Conservation (phyloP, 768 basidiomycete genomes). For the Suillus subalutaceus region DNA sequence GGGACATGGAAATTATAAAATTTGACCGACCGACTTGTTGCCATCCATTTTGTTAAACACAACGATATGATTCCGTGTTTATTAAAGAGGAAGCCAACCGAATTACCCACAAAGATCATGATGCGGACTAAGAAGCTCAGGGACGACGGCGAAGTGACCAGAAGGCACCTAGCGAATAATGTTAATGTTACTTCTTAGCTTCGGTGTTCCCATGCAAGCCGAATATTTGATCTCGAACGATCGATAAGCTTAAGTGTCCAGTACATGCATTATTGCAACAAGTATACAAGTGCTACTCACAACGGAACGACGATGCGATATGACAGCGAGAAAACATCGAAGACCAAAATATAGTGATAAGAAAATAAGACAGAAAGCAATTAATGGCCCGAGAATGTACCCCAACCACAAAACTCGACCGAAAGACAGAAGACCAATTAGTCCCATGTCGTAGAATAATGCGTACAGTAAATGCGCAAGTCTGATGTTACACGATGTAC, state of each 20-base stretch:
- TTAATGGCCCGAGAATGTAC: slow-evolving; percentile 34
- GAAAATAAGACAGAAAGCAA: slow-evolving; percentile 31
- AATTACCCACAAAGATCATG: not conserved
- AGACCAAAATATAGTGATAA: slow-evolving; percentile 33
- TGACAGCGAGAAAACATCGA: slow-evolving; percentile 27
- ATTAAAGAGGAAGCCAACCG: not conserved
- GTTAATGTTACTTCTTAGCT: not conserved
- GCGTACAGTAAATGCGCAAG: slow-evolving; percentile 37
- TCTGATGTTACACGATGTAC: slow-evolving; percentile 36
- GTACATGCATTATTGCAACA: slow-evolving; percentile 14
- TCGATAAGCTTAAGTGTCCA: not conserved
- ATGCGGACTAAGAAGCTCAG: slow-evolving; percentile 11
- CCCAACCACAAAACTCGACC: slow-evolving; percentile 30
- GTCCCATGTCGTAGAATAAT: slow-evolving; percentile 36
- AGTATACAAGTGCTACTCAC: slow-evolving; percentile 33
- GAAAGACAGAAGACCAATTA: slow-evolving; percentile 32
- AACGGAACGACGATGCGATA: slow-evolving; percentile 31
- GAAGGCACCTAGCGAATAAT: not conserved
- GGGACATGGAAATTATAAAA: not conserved
- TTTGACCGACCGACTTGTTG: not conserved
- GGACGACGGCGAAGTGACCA: slow-evolving; percentile 15
- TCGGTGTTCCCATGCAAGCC: not conserved
- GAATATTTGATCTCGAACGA: not conserved
- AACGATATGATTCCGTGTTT: not conserved
- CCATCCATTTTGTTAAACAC: not conserved